Base-by-base conservation (phyloP, 305 asterid species). In the Plantago coronopus region DNA sequence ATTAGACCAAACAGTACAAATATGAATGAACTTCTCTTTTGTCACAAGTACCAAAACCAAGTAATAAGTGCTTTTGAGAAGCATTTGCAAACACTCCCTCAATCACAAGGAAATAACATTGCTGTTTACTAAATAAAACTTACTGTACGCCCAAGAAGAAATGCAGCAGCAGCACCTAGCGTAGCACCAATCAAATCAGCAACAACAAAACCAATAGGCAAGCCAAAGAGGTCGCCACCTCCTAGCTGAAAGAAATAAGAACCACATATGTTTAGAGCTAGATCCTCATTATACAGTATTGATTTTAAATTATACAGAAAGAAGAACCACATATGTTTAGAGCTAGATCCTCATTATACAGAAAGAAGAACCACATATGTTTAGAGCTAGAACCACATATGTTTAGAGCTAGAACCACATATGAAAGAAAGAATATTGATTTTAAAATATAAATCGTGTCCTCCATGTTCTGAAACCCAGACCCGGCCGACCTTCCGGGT, bases 131-230 rank as follows among this genome's bases (percentile, higher is more conserved):
- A 20, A 42, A 46, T 7, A 50, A 57, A 69, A 79, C 84, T 76
- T 82, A 87, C 99, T 5, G 99, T 94, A 77, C 99, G 80, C 14
- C 99, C 99, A 72, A 94, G 84, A 73, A 94, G 89, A 76, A 94
- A 89, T 48, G 99, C 97, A 46, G 97, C 94, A 38, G 86, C 91
- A 23, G 99, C 95, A 49, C 99, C 99, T 21, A 87, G 54, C 59
- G 96, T 81, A 61, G 99, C 97, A 69, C 97, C 99, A 57, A 89
- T 72, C n/a, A 97, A 94, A 79, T 94, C 96, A 47, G 99, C 99
- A 51, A 90, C n/a, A n/a, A n/a, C 61, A 74, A 94, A 87, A 54
- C 99, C 99, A 48, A 94, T 78, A 50, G 99, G 99, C 79, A 94
- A 78, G 53, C 99, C 97, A 65, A 94, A 94, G 54, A 94, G 96